Evolutionary conservation across 164 flowering plant genomes (phyloP).

Genomic region (Dillenia suffruticosa): DNA sequence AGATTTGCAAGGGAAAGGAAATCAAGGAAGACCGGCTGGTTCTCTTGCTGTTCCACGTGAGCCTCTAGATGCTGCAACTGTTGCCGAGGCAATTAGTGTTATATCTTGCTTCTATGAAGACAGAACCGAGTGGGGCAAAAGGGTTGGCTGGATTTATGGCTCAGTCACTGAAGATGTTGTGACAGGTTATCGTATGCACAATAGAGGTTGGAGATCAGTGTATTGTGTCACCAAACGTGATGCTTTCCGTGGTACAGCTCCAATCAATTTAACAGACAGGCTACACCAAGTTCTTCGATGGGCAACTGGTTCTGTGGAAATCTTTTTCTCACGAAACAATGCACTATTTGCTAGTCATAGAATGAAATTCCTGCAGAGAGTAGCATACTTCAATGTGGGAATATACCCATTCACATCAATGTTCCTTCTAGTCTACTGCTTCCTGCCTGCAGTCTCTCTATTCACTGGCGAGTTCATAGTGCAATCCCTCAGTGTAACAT

Average conservation of each 20-base stretch:
- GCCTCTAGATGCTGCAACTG: slow-evolving; percentile 84
- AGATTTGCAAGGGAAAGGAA: slow-evolving; percentile 50
- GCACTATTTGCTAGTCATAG: slow-evolving; percentile 64
- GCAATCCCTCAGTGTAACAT: slow-evolving; percentile 60
- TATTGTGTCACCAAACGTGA: slow-evolving; percentile 89
- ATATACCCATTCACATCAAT: slow-evolving; percentile 89
- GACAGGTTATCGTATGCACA: slow-evolving; percentile 95
- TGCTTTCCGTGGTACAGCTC: slow-evolving; percentile 98
- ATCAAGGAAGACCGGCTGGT: slow-evolving; percentile 73
- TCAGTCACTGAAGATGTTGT: slow-evolving; percentile 97
- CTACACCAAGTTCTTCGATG: slow-evolving; percentile 93
- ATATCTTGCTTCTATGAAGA: slow-evolving; percentile 91
- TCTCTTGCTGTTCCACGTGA: slow-evolving; percentile 79
- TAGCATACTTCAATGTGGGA: slow-evolving; percentile 83
- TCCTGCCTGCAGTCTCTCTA: slow-evolving; percentile 81
- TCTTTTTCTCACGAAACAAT: slow-evolving; percentile 88
- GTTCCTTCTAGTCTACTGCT: slow-evolving; percentile 74
- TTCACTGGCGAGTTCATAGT: slow-evolving; percentile 91
- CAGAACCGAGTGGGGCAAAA: slow-evolving; percentile 84
- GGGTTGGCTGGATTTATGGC: slow-evolving; percentile 97
- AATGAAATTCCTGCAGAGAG: slow-evolving; percentile 81
- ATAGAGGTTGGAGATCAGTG: slow-evolving; percentile 91
- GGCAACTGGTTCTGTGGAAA: slow-evolving; percentile 98
- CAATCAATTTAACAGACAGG: slow-evolving; percentile 85
- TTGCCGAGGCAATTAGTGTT: slow-evolving; percentile 83